Base-by-base conservation (phyloP, 805 yeast species). In the Suhomyces canberraensis region DNA sequence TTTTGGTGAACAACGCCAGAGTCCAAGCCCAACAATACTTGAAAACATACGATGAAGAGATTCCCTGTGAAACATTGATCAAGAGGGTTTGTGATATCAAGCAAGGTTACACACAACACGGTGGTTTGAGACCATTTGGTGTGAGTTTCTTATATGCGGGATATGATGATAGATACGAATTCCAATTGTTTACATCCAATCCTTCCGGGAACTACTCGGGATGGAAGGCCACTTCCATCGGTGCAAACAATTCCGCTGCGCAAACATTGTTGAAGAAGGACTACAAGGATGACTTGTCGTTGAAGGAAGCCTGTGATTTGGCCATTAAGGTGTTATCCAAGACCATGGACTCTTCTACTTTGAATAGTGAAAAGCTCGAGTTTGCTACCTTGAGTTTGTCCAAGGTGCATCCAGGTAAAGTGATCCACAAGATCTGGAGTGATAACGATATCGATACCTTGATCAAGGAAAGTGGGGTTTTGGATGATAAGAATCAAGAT, bases 181-280 rank as follows among this genome's bases (percentile, higher is more conserved):
- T 84, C 71, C 98, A 93, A 63, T 71, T 93, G 48, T 93, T 82
- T 66, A 90, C 96, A 4, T 84, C 95, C 16, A 93, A 93, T 59
- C 99, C 99, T 11, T 86, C 96, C 0, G 99, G 99, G 18, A 93
- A 93, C 66, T 93, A 90, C 61, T 79, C 95, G 15, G 98, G 98
- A 17, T 93, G 99, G 99, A 89, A 86, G 64, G 98, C 98, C 29
- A 91, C 96, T 22, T 76, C 88, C 50, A 90, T 93, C 42, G 99
- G 99, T 28, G 96, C 97, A 34, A 93, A 93, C 67, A 89, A 88
- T 46, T 78, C 95, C 6, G 90, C 96, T 30, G 97, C 97, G 1
- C 98, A 93, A 68, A 91, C 98, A 1, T 68, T 93, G 46, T 73
- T 93, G 56, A 93, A 93, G 65, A 95, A 90, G 67, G 98, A 93